Conservation (phyloP, 352 stramenopile genomes). For the Phytophthora ohioensis region DNA sequence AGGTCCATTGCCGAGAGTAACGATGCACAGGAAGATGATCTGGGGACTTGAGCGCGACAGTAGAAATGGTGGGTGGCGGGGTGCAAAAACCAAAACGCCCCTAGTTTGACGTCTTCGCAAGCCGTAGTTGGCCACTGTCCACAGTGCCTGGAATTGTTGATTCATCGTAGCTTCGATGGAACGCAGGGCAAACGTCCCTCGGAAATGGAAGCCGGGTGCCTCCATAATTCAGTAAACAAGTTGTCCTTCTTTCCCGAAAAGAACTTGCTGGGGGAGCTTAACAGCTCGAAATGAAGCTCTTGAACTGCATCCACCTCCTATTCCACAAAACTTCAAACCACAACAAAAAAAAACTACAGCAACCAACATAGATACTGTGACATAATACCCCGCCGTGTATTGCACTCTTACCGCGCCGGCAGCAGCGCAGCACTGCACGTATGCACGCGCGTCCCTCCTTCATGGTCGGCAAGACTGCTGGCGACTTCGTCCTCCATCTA, state of each 20-base stretch:
- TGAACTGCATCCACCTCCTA: background rate
- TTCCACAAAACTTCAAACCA: background rate
- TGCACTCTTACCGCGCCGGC: constrained; percentile 33
- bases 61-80: background rate
- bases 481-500: constrained; percentile 24
- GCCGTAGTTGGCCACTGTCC: background rate
- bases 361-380: constrained; percentile 17
- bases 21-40: background rate
- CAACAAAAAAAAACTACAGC: background rate
- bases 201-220: background rate
- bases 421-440: constrained; percentile 2
- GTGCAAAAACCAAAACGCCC: too few relatives aligned
- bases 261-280: background rate
- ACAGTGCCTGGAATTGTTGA: background rate
- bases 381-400: constrained; percentile 46
- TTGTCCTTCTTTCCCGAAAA: background rate
- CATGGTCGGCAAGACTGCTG: constrained; percentile 4
- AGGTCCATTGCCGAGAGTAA: constrained; percentile 10
- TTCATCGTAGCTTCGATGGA: constrained; percentile 10
- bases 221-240: background rate
- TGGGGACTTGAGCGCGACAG: background rate
- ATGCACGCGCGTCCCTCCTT: constrained; percentile 4
- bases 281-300: background rate
- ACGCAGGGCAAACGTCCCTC: background rate
- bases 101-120: too few relatives aligned